Conservation (phyloP, 192 early-diverging fungal species). For the Spizellomyces sp. region DNA sequence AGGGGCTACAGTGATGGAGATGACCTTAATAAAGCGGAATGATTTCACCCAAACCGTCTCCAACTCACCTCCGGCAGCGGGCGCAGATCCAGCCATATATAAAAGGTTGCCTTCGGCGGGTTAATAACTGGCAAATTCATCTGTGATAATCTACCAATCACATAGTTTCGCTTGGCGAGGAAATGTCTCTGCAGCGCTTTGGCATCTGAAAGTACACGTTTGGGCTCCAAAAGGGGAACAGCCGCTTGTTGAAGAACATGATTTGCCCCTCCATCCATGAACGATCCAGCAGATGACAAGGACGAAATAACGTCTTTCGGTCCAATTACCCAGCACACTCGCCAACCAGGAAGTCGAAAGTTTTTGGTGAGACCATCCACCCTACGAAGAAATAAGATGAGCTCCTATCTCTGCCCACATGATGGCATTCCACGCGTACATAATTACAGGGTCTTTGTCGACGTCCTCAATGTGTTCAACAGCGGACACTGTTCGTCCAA, state of each 20-base stretch:
- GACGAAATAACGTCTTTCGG: slow-evolving; percentile 54
- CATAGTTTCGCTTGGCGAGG: slow-evolving; percentile 50
- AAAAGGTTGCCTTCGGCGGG: slow-evolving; percentile 57
- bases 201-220: slow-evolving; percentile 42
- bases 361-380: slow-evolving; percentile 54
- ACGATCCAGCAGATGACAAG: slow-evolving; percentile 51
- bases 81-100: slow-evolving; percentile 55
- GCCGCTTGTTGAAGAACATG: slow-evolving; percentile 56
- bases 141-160: slow-evolving; percentile 38
- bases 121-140: slow-evolving; percentile 44
- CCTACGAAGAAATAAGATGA: slow-evolving; percentile 3
- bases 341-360: slow-evolving; percentile 60
- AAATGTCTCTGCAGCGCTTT: slow-evolving; percentile 51
- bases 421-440: slow-evolving; percentile 10
- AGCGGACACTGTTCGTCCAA: slow-evolving; percentile 47
- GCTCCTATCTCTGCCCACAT: background rate
- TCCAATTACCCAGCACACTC: slow-evolving; percentile 59
- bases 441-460: slow-evolving; percentile 50
- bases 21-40: background rate
- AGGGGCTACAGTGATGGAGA: slow-evolving; percentile 30
- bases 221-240: slow-evolving; percentile 51
- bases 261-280: slow-evolving; percentile 59
- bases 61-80: slow-evolving; percentile 39
- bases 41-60: background rate
- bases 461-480: slow-evolving; percentile 53